These are phyloP conservation scores for Yamadazyma phyllophila DNA, from an alignment of 805 yeast genomes.

Conservation along the genomic window DNA sequence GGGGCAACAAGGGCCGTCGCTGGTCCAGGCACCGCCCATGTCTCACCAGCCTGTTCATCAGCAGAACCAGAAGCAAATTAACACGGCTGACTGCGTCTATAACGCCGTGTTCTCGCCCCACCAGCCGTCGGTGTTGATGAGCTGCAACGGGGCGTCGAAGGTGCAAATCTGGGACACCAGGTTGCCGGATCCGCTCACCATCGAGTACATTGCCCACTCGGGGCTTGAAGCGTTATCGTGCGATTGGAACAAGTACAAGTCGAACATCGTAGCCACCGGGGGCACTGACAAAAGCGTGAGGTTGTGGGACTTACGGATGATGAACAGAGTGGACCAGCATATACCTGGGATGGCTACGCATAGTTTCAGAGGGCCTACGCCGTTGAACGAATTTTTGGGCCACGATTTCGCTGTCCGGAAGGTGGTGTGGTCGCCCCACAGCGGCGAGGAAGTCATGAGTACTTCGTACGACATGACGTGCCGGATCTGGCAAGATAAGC, in stretches of 20 bases:
- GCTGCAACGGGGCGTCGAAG: constrained; percentile 72
- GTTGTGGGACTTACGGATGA: constrained; percentile 86
- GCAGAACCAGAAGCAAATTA: constrained; percentile 24
- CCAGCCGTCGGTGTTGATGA: constrained; percentile 63
- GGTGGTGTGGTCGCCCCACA: constrained; percentile 88
- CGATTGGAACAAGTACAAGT: constrained; percentile 89
- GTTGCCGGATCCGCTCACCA: constrained; percentile 55
- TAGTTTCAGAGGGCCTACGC: constrained; percentile 58
- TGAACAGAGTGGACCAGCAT: constrained; percentile 36
- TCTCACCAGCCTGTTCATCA: constrained; percentile 38
- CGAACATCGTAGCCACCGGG: constrained; percentile 76
- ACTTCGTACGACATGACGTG: constrained; percentile 93
- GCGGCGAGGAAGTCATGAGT: constrained; percentile 63
- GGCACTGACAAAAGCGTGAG: constrained; percentile 88
- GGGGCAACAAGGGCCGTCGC: constrained; percentile 23
- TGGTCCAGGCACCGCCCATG: constrained; percentile 30
- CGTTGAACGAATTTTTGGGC: constrained; percentile 74
- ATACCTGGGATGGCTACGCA: constrained; percentile 35
- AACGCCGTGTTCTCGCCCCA: constrained; percentile 84
- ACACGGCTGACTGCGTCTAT: constrained; percentile 64
- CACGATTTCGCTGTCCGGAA: constrained; percentile 87
- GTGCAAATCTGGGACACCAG: constrained; percentile 83
- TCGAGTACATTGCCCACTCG: constrained; percentile 67
- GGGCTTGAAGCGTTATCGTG: constrained; percentile 78
- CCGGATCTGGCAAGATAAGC: constrained; percentile 76